Evolutionary conservation across 1,284 basidiomycete species (phyloP).

Genomic region (Trametes sp.): DNA sequence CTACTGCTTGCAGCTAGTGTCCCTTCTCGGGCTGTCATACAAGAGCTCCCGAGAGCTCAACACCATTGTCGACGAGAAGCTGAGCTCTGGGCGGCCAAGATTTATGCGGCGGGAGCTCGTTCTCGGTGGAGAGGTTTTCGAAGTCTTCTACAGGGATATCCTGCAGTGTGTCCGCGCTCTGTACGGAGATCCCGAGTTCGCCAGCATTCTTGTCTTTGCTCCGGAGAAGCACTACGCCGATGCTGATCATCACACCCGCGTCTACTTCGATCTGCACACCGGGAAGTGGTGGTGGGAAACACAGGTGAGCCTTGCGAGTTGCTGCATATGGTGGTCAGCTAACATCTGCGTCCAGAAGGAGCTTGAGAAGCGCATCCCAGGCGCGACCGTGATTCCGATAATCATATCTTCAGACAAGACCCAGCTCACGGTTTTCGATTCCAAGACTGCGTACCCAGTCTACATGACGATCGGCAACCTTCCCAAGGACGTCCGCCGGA

Average conservation of each 20-base stretch:
- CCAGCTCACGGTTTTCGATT: no score
- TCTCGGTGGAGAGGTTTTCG: not conserved
- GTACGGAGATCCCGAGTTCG: not conserved
- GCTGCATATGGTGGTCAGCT: no score
- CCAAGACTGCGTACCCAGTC: no score
- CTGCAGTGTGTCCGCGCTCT: not conserved
- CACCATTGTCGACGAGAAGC: not conserved
- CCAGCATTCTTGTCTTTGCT: not conserved
- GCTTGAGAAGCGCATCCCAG: no score
- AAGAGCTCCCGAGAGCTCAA: not conserved
- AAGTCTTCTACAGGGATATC: not conserved
- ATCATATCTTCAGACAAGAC: no score
- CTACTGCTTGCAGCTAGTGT: not conserved
- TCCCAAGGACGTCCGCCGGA: no score
- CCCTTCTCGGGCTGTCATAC: not conserved
- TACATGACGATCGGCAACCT: no score
- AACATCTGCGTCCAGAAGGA: no score
- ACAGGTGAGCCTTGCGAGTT: slow-evolving; percentile 9
- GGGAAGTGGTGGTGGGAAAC: not conserved
- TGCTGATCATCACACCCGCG: not conserved
- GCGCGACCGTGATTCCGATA: no score
- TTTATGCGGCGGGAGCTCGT: not conserved
- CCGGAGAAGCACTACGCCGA: not conserved
- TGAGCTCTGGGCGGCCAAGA: not conserved
- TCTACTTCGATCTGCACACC: not conserved